These are phyloP conservation scores for Nevesoporus exiguus DNA, from an alignment of 768 basidiomycete genomes.

Conservation along the genomic window DNA sequence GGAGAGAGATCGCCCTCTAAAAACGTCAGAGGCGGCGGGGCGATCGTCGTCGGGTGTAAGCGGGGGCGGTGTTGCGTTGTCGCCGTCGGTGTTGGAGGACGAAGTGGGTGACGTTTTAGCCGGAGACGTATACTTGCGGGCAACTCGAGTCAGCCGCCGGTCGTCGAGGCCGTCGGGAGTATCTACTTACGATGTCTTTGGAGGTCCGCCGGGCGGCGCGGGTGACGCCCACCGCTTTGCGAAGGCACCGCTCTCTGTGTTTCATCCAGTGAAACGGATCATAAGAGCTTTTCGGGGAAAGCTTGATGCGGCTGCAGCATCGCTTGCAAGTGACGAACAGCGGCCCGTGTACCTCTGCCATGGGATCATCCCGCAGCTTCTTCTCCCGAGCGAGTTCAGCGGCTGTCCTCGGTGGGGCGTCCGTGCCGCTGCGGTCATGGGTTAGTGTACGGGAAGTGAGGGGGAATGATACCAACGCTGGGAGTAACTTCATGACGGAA, in stretches of 20 bases:
- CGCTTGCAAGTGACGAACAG: slow-evolving; percentile 51
- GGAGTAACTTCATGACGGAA: slow-evolving; percentile 18
- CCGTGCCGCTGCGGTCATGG: slow-evolving; percentile 17
- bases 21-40: slow-evolving; percentile 14
- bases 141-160: slow-evolving; percentile 3
- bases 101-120: slow-evolving; percentile 25
- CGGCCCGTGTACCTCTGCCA: slow-evolving; percentile 49
- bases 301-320: slow-evolving; percentile 57
- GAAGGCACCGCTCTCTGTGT: slow-evolving; percentile 59
- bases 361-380: slow-evolving; percentile 49
- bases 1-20: slow-evolving; percentile 25
- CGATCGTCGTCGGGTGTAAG: slow-evolving; percentile 37
- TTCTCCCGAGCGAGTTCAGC: slow-evolving; percentile 50
- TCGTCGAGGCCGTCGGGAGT: not conserved
- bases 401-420: slow-evolving; percentile 33
- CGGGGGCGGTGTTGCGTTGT: slow-evolving; percentile 34
- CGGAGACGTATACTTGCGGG: slow-evolving; percentile 18
- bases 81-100: slow-evolving; percentile 30
- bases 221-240: slow-evolving; percentile 33
- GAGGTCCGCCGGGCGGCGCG: slow-evolving; percentile 14
- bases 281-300: slow-evolving; percentile 63
- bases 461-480: slow-evolving; percentile 16
- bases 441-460: slow-evolving; percentile 11
- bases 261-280: slow-evolving; percentile 67
- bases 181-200: slow-evolving; percentile 24